A percentile compares a stretch with the other conserved stretches of the same genome.
These are phyloP conservation scores for Ophiostoma triangulosporum DNA, from an alignment of 2,329 filamentous ascomycete species.

Conservation along the genomic window DNA sequence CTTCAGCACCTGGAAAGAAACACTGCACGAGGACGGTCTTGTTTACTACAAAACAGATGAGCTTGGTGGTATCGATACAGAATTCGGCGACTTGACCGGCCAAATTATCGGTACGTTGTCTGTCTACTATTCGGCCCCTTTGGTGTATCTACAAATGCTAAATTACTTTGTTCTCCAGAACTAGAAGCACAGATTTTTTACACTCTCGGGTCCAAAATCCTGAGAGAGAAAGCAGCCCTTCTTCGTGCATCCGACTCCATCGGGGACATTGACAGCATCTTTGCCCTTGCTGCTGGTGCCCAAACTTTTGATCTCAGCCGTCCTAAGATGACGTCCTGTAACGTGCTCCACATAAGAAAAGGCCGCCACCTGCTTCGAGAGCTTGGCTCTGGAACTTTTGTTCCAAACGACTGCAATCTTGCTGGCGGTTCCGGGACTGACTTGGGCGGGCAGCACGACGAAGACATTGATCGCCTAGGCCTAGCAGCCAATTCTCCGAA, in stretches of 20 bases:
- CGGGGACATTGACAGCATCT: conserved; percentile 74
- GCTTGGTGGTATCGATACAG: conserved; percentile 68
- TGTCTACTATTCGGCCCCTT: no score
- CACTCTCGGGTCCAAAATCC: conserved; percentile 53
- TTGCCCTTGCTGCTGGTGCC: conserved; percentile 69
- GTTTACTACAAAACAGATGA: conserved; percentile 78
- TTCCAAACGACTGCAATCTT: conserved; percentile 69
- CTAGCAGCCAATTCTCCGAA: conserved; percentile 32
- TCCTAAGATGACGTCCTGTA: conserved; percentile 57
- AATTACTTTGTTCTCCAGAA: conserved; percentile 35
- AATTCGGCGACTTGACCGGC: conserved; percentile 74
- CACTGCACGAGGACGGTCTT: conserved; percentile 57
- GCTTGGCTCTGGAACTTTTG: conserved; percentile 62
- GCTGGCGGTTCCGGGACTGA: conserved; percentile 38
- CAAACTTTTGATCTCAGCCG: conserved; percentile 55
- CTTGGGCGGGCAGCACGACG: conserved; percentile 12
- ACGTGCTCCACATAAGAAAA: conserved; percentile 58
- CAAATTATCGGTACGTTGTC: conserved; percentile 65
- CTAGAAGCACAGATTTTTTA: conserved; percentile 78
- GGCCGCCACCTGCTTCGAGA: conserved; percentile 85
- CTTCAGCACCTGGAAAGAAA: conserved; percentile 57
- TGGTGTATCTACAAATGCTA: not conserved
- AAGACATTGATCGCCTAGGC: not conserved
- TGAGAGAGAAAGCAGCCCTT: conserved; percentile 55
- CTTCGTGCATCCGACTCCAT: conserved; percentile 61